Conservation (phyloP, 805 yeast species). For the Nakazawaea ambrosiae region DNA sequence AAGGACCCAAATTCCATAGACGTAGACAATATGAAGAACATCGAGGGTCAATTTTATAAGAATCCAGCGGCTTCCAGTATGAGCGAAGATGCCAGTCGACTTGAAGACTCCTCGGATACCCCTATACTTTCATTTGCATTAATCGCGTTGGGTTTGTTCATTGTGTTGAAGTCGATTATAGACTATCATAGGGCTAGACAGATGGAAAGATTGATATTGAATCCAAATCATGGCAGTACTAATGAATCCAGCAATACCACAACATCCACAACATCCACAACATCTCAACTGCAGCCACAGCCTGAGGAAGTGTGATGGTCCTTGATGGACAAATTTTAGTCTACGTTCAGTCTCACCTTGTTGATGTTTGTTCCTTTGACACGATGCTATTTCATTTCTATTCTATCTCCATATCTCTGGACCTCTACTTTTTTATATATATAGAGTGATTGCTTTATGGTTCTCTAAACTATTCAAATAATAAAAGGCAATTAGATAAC, state of each 20-base stretch:
- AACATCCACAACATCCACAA: too few species aligned
- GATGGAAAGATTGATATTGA: constrained; percentile 59
- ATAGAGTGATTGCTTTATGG: not conserved
- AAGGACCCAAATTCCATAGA: constrained; percentile 53
- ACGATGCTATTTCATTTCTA: too few species aligned
- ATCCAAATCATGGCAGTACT: constrained; percentile 21
- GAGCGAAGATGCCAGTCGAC: constrained; percentile 2
- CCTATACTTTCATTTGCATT: constrained; percentile 57
- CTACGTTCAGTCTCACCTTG: not conserved
- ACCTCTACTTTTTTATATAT: not conserved
- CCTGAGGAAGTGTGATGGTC: constrained; percentile 7
- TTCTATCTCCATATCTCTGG: too few species aligned
- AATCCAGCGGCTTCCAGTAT: constrained; percentile 16
- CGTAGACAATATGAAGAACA: constrained; percentile 21
- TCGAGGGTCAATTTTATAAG: constrained; percentile 22
- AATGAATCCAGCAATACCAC: not conserved
- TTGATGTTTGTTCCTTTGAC: too few species aligned
- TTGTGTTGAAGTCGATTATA: constrained; percentile 58
- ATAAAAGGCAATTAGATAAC: too few species aligned
- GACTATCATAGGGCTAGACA: constrained; percentile 73
- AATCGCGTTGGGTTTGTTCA: constrained; percentile 60
- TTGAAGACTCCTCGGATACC: constrained; percentile 24
- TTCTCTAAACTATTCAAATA: too few species aligned
- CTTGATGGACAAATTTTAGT: not conserved
- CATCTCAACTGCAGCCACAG: too few species aligned